Evolutionary conservation across 352 stramenopile species (phyloP).

Genomic region (Globisporangium mamillatum): DNA sequence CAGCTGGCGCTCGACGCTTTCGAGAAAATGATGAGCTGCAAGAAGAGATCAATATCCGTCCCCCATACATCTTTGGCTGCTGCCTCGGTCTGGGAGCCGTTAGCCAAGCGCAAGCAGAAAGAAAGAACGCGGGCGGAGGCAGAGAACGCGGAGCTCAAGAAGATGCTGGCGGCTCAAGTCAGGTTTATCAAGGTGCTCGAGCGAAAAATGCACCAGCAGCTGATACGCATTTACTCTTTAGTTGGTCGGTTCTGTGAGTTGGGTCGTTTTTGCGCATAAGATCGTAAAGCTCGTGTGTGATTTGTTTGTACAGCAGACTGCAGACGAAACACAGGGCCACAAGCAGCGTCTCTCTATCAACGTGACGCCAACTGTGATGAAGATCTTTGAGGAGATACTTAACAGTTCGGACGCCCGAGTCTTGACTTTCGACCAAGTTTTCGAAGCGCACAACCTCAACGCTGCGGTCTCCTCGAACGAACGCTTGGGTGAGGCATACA

Average conservation of each 20-base stretch:
- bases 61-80: not conserved
- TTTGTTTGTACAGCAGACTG: constrained; percentile 15
- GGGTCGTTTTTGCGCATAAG: too few species aligned
- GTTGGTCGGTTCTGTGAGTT: too few species aligned
- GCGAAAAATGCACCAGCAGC: constrained; percentile 33
- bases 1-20: not conserved
- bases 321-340: constrained; percentile 28
- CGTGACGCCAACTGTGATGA: constrained; percentile 18
- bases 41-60: not conserved
- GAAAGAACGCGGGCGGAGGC: constrained; percentile 32
- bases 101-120: constrained; percentile 34
- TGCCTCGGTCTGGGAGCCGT: constrained; percentile 28
- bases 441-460: constrained; percentile 23
- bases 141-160: constrained; percentile 40
- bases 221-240: not conserved
- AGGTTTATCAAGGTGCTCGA: constrained; percentile 39
- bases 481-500: constrained; percentile 22
- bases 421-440: constrained; percentile 17
- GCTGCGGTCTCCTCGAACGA: constrained; percentile 21
- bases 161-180: constrained; percentile 42
- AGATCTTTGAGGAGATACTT: constrained; percentile 23
- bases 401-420: constrained; percentile 20
- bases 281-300: too few species aligned
- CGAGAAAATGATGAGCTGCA: not conserved
- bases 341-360: not conserved